Evolutionary conservation across 345 rosid genomes (phyloP), one percentile per base, ranked within the genome.

Genomic region (Sisymbrium irio): DNA sequence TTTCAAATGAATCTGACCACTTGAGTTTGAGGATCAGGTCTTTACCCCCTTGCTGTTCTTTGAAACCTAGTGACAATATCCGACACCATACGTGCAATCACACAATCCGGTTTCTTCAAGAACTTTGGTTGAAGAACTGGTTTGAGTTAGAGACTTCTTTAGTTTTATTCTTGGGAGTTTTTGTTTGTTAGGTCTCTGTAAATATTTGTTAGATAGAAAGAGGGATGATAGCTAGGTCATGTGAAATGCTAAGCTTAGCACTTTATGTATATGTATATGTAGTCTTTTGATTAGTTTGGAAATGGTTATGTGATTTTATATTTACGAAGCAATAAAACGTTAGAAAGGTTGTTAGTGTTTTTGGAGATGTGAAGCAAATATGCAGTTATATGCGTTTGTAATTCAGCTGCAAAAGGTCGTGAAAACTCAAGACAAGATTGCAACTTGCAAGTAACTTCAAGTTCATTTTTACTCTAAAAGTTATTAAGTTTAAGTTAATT

Each of bases 51-150:
- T 13, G 3, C 17, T 51, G 36, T 36, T 66, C 36, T 9, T 28
- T 6, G 53, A 45, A 5, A 56, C 65, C 10, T 69, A 32, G 18
- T 22, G 3, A 47, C 4, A 60, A 37, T 3, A 27, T 49, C 50
- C 7, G 32, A 32, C 22, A 44, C 6, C 5, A 49, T 30, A n/a
- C 2, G 25, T 22, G 19, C 14, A 4, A n/a, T 58, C 46, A 15
- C 25, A 22, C 44, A 15, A 15, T 39, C 62, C 4, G 55, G 55
- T 40, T 32, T 72, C 77, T 63, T 72, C 69, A 51, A 72, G 45
- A 41, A 19, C 35, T 53, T 53, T 62, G 12, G 69, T 72, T 53
- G 76, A 72, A 72, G 76, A 62, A 32, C 6, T 18, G 7, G 70
- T 41, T 22, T 30, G 20, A 10, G 13, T 53, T 62, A 56, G n/a